Evolutionary conservation across 345 rosid genomes (phyloP), one percentile per base, ranked within the genome.

Genomic region (Euphorbia lathyris): DNA sequence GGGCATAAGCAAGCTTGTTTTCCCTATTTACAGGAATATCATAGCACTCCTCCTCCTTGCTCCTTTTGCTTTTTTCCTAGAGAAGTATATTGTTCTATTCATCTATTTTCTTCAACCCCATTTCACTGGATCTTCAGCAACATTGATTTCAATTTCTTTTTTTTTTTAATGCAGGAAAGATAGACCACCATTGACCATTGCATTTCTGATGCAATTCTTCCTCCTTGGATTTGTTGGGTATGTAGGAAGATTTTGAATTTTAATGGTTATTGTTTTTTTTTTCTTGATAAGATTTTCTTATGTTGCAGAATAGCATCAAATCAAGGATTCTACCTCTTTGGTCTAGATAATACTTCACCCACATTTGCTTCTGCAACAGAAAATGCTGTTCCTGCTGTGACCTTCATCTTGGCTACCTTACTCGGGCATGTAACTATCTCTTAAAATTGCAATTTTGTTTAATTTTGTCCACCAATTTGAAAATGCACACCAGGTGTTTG

Each of bases 1-100:
- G 84, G 91, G 87, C 45, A 84, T 89, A 60, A 87, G 91, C 90
- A 89, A 87, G 77, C 86, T 89, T 32, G 86, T 89, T 66, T 89
- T 82, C 80, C 87, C 89, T 34, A 70, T 84, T 69, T 89, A 89
- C 62, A 86, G 95, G 79, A 89, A 79, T 82, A 80, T 84, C 75
- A 66, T 87, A 42, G 91, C 91, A 23, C 75, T 87, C 72, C 75
- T 77, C 79, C 80, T 81, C 68, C 82, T 89, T 40, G 83, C 82
- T 72, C 88, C 95, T 32, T 78, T 77, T 66, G 88, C 91, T 45
- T 89, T 72, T 84, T 81, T 85, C 79, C 68, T 87, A 20, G 91
- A 89, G 75, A 89, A 82, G 91, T 89, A 83, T 30, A 78, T 5
- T 11, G 22, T 36, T 3, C 36, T 23, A 32, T 30, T 20, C 16